These are phyloP conservation scores for Lodderomyces theae DNA, from an alignment of 1,139 yeast species.

Conservation along the genomic window DNA sequence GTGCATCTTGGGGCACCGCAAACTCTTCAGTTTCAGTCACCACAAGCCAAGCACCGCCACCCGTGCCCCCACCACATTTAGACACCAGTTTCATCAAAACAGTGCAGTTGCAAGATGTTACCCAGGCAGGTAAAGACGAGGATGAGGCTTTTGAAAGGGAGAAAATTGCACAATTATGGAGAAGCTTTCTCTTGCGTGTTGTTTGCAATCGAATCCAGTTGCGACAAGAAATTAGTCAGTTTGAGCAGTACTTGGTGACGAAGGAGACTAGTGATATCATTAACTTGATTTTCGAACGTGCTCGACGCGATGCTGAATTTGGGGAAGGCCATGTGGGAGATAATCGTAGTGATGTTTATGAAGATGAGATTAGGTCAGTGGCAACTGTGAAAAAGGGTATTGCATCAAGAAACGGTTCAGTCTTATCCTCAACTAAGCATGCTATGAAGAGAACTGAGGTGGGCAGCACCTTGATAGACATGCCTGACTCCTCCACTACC, in stretches of 20 bases:
- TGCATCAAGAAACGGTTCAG: too few relatives aligned
- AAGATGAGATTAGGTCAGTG: too few relatives aligned
- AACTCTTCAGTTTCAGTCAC: slow-evolving; percentile 10
- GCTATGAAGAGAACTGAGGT: too few relatives aligned
- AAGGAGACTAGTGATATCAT: slow-evolving; percentile 13
- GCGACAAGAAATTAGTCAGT: slow-evolving; percentile 41
- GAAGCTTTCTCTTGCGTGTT: slow-evolving; percentile 35
- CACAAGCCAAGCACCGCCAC: slow-evolving; percentile 13
- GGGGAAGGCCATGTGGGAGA: neutral
- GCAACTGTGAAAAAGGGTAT: too few relatives aligned
- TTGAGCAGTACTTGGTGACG: slow-evolving; percentile 27
- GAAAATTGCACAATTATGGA: slow-evolving; percentile 33
- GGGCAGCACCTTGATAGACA: too few relatives aligned
- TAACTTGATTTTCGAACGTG: slow-evolving; percentile 5
- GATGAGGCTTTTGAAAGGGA: neutral
- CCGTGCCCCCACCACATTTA: slow-evolving; percentile 30
- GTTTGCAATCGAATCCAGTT: slow-evolving; percentile 38
- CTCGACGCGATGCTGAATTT: neutral
- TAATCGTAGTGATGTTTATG: too few relatives aligned
- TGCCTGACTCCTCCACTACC: too few relatives aligned
- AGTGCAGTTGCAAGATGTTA: too few relatives aligned
- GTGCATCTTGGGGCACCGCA: neutral
- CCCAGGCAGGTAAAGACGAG: slow-evolving; percentile 5
- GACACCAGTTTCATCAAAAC: slow-evolving; percentile 12
- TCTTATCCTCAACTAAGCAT: too few relatives aligned